Evolutionary conservation across 2,329 filamentous ascomycete species (phyloP), one percentile per base, ranked within the genome.

Genomic region (Talaromyces sp.): DNA sequence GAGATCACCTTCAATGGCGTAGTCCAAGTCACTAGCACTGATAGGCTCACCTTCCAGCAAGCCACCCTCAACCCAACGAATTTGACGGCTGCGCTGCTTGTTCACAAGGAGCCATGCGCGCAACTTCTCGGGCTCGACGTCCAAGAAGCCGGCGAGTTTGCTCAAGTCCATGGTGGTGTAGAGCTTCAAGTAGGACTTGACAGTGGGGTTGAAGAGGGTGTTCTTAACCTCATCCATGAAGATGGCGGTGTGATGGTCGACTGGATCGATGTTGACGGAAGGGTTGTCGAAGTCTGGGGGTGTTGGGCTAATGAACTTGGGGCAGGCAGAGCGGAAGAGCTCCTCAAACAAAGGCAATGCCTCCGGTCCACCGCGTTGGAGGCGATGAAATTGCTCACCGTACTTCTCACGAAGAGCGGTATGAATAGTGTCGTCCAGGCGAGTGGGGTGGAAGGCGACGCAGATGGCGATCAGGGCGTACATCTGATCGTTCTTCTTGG

Each of bases 401-500:
- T 97, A 99, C 86, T 99, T 99, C 83, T 99, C 94, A 63, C 94
- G 87, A 56, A 99, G 86, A 63, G 93, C 91, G 62, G 91, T 95
- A 86, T 99, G 94, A 80, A 99, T 97, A 73, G 93, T 97, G 82
- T 99, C 94, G 74, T 99, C 94, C 69, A 99, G 86, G 67, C 94
- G 87, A 58, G 93, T 97, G 60, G 94, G 94, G 79, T 96, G 89
- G 84, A 99, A 96, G 64, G 94, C 92, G 59, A 97, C 92, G 77
- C 94, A 99, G 80, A 99, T 97, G 76, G 94, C 93, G 68, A 99
- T 95, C 66, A 99, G 85, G 39, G 94, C 94, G 76, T 97, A 97
- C 93, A 99, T 97, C 83, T 99, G 94, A 77, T 99, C 94, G 77
- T 96, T 97, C 87, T 97, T 97, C 89, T 99, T 99, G 70, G 90